Evolutionary conservation across 768 basidiomycete genomes (phyloP), one percentile per base, ranked within the genome.

Genomic region (Dendrothele bispora): DNA sequence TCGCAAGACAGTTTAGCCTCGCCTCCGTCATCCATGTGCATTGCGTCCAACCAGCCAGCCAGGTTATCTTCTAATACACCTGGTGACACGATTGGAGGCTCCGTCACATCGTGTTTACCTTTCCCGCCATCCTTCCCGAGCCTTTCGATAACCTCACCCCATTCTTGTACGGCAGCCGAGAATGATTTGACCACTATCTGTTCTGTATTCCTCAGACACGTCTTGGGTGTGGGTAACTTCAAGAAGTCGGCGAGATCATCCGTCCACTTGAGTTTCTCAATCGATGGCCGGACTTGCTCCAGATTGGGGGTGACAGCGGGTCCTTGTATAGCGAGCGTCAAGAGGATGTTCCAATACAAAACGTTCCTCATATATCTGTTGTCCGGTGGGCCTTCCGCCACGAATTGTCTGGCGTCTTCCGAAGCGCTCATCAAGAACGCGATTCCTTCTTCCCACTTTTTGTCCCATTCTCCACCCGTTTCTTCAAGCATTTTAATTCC

Each of bases 351-450:
- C 82, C 83, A 83, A 55, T 81, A 79, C 11, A 78, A 57, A 4
- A 84, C 74, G 29, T 72, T 76, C 64, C 77, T 77, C 74, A 82
- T 78, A 54, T 83, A 71, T 12, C 80, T 67, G 39, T 78, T 77
- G 55, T 86, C 84, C 1, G 83, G 84, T 0, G 84, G 82, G 0
- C 83, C 81, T 37, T 78, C 63, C 0, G 66, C 62, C 2, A 83
- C 66, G 58, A 78, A 86, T 2, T 64, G 62, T 53, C 79, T 80
- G 12, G 83, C 71, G 53, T 86, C 83, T 25, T 84, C 81, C 51
- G 76, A 59, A 0, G 85, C 82, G 38, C 78, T 82, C 54, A 67
- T 75, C 48, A 86, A 55, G 52, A 83, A 80, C 1, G 83, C 81
- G 34, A 80, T 72, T 0, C 82, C 84, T 53, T 84, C 79, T 14